Evolutionary conservation across 441 rosid species (phyloP).

Genomic region (Biscutella laevigata): DNA sequence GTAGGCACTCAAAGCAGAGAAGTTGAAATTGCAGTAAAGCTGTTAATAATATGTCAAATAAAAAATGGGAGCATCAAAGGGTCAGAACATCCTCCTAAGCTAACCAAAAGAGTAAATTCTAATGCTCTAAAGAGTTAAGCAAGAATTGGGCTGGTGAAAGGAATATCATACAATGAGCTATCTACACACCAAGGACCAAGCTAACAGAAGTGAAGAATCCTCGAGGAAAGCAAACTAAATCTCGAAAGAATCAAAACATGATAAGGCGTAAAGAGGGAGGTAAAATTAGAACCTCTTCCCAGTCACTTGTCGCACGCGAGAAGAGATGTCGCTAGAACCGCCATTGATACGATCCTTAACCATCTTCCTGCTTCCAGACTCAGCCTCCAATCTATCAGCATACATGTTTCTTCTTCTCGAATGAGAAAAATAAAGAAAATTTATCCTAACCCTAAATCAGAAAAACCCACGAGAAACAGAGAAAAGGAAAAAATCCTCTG

Average conservation of each 20-base stretch:
- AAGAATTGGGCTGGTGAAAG: background rate
- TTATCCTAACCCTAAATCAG: conserved; percentile 35
- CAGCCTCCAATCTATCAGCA: conserved; percentile 79
- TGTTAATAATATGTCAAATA: background rate
- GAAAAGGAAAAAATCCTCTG: background rate
- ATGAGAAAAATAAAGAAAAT: background rate
- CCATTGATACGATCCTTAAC: conserved; percentile 76
- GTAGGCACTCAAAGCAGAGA: background rate
- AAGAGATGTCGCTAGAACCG: conserved; percentile 34
- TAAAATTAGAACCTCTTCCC: conserved; percentile 56
- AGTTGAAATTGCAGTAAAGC: background rate
- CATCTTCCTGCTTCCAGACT: conserved; percentile 36
- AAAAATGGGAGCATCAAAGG: background rate
- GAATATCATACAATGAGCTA: conserved; percentile 6
- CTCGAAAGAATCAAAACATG: background rate
- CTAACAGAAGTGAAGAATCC: background rate
- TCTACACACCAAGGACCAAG: background rate
- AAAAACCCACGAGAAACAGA: background rate
- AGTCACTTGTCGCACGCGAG: conserved; percentile 49
- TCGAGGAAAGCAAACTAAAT: conserved; percentile 6
- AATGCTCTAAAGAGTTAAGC: background rate
- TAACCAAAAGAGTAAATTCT: background rate
- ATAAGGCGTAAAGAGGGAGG: background rate
- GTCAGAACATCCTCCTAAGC: background rate
- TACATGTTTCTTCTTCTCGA: conserved; percentile 41